These are phyloP conservation scores for Abelmoschus esculentus DNA, from an alignment of 345 rosid species.

Conservation along the genomic window DNA sequence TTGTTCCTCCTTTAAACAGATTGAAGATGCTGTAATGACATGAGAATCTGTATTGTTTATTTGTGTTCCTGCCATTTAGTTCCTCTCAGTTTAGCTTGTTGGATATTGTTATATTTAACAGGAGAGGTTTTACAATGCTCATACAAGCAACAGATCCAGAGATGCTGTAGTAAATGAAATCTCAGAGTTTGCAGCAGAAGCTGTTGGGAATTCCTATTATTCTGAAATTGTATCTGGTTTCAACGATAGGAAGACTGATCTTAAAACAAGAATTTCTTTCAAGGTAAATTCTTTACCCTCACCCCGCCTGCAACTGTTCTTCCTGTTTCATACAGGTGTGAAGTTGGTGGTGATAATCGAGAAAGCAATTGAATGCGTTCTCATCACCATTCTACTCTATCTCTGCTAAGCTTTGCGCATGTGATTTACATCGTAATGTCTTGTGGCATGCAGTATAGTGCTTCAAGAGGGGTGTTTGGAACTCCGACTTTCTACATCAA, in stretches of 20 bases:
- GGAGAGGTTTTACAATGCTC: slow-evolving; percentile 59
- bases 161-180: slow-evolving; percentile 44
- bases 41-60: too few relatives aligned
- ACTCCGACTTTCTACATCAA: slow-evolving; percentile 69
- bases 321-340: too few relatives aligned
- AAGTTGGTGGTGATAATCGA: too few relatives aligned
- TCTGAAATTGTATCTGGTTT: slow-evolving; percentile 51
- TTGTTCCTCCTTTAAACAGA: too few relatives aligned
- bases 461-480: slow-evolving; percentile 61
- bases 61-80: too few relatives aligned
- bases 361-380: too few relatives aligned
- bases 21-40: too few relatives aligned
- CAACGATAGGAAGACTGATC: slow-evolving; percentile 45
- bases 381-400: background rate
- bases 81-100: background rate
- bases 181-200: slow-evolving; percentile 41
- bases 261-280: slow-evolving; percentile 66
- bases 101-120: slow-evolving; percentile 21
- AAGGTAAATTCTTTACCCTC: slow-evolving; percentile 32
- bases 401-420: background rate
- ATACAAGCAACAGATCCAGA: slow-evolving; percentile 52
- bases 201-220: slow-evolving; percentile 47
- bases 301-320: too few relatives aligned
- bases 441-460: slow-evolving; percentile 46
- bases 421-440: background rate